Percentiles rank a stretch among this genome's conserved stretches.
These are phyloP conservation scores for Melampsora occidentalis DNA, from an alignment of 1,284 basidiomycete species.

Conservation along the genomic window DNA sequence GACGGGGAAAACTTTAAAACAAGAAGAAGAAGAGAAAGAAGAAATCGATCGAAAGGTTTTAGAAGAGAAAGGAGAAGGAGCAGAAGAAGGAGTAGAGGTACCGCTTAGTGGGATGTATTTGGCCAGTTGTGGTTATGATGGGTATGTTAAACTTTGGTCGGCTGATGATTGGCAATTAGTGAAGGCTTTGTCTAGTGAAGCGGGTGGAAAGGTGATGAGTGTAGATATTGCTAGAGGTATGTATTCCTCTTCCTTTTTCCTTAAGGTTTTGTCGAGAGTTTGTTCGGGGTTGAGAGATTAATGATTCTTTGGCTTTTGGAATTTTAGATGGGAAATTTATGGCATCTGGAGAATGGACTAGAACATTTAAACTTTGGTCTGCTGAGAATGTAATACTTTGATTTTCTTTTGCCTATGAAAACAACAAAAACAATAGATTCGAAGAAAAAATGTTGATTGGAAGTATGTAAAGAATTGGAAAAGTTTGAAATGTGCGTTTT, in stretches of 20 bases:
- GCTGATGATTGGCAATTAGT: conserved; percentile 97
- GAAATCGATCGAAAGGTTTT: conserved; percentile 44
- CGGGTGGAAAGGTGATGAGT: conserved; percentile 90
- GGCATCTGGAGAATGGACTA: conserved; percentile 83
- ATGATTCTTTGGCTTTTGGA: not conserved
- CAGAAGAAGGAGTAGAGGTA: conserved; percentile 46
- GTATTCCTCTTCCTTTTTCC: conserved; percentile 22
- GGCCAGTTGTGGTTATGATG: conserved; percentile 90
- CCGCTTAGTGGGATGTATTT: conserved; percentile 75
- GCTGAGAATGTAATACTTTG: conserved; percentile 57
- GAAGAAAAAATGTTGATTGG: too few species aligned
- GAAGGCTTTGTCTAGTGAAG: conserved; percentile 81
- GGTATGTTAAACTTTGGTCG: conserved; percentile 91
- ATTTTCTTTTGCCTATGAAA: not conserved
- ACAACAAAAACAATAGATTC: too few species aligned
- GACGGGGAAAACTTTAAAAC: conserved; percentile 26
- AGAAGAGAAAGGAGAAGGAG: conserved; percentile 42
- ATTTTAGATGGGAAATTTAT: conserved; percentile 72
- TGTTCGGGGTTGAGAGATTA: not conserved
- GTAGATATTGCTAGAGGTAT: conserved; percentile 69
- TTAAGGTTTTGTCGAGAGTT: not conserved
- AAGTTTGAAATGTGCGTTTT: too few species aligned
- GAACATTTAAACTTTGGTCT: conserved; percentile 86
- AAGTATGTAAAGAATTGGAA: too few species aligned
- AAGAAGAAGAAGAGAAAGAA: conserved; percentile 51